These are phyloP conservation scores for Ensete ventricosum DNA, from an alignment of 176 grass and related monocot species.

Conservation along the genomic window DNA sequence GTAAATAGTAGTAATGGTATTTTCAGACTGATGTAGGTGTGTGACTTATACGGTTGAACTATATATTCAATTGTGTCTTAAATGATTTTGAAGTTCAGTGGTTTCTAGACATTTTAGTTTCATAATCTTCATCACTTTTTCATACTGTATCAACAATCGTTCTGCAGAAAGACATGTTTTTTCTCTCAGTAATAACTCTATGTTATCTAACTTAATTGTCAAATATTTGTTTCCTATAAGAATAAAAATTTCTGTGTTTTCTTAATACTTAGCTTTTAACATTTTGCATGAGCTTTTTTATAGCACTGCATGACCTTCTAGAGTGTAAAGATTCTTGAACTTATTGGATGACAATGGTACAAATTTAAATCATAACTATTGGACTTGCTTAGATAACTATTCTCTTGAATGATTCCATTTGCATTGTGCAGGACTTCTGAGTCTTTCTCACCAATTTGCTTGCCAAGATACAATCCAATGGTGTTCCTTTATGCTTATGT, in stretches of 20 bases:
- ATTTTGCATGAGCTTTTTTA: background rate
- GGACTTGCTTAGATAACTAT: background rate
- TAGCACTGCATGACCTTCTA: background rate
- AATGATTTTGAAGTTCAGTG: too few relatives aligned
- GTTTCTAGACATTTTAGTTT: too few relatives aligned
- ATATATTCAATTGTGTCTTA: background rate
- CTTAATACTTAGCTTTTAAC: background rate
- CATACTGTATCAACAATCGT: too few relatives aligned
- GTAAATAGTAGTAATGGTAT: background rate
- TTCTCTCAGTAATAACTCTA: too few relatives aligned
- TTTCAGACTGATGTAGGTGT: background rate
- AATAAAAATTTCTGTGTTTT: too few relatives aligned
- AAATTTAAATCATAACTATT: background rate
- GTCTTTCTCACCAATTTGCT: constrained; percentile 92
- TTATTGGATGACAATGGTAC: background rate
- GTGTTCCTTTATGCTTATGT: constrained; percentile 88
- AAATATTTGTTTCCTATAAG: too few relatives aligned
- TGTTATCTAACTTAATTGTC: too few relatives aligned
- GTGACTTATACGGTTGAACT: too few relatives aligned
- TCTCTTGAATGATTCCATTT: constrained; percentile 6
- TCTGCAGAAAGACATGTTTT: too few relatives aligned
- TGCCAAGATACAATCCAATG: constrained; percentile 99
- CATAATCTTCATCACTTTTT: too few relatives aligned
- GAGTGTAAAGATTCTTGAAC: background rate
- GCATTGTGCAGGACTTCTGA: constrained; percentile 77